Conservation (phyloP, 345 rosid species). For the Acer campestre region DNA sequence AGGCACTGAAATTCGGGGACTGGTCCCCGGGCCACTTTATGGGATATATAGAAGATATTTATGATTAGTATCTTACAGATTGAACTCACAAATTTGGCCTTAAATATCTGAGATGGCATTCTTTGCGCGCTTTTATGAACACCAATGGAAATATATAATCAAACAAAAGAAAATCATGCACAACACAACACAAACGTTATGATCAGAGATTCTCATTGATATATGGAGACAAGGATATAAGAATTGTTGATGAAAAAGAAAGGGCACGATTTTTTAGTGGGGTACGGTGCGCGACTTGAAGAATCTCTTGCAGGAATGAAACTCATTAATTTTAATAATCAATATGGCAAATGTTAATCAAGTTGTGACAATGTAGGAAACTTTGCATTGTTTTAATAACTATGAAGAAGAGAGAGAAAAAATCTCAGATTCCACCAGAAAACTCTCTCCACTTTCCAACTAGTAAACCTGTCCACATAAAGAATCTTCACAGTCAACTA, state of each 20-base stretch:
- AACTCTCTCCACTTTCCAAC: too few relatives aligned
- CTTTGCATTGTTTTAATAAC: background rate
- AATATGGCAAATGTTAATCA: background rate
- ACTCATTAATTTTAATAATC: background rate
- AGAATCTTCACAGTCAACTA: background rate
- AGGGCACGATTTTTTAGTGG: constrained; percentile 1
- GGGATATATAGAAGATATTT: constrained; percentile 13
- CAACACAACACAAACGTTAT: background rate
- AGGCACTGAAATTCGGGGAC: constrained; percentile 12
- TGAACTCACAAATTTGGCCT: constrained; percentile 14
- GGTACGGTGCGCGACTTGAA: background rate
- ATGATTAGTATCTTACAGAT: background rate
- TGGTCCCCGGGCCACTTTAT: constrained; percentile 22
- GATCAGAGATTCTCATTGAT: constrained; percentile 19
- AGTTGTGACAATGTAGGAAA: background rate
- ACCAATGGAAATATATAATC: background rate
- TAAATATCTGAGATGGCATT: constrained; percentile 19
- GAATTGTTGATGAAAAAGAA: background rate
- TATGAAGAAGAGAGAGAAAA: background rate
- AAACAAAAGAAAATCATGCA: background rate
- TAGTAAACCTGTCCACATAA: too few relatives aligned
- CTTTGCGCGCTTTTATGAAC: constrained; percentile 7
- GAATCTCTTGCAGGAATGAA: constrained; percentile 15
- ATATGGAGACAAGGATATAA: constrained; percentile 27
- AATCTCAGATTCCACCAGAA: too few relatives aligned